A percentile compares a stretch with the other conserved stretches of the same genome.
Conservation (phyloP, 345 rosid genomes). For the Eucalyptus polybractea region DNA sequence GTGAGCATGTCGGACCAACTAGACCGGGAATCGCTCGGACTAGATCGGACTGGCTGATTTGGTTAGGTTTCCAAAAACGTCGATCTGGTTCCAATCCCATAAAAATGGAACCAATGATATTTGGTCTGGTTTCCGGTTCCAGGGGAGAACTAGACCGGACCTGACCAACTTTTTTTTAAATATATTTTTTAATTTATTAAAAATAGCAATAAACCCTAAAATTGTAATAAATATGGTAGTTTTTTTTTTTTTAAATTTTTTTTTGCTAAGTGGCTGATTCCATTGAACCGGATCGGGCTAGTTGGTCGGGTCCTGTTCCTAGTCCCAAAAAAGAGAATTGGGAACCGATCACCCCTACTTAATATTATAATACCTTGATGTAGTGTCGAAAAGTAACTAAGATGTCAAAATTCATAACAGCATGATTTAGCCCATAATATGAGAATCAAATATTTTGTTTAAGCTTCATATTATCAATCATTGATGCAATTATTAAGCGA, state of each 20-base stretch:
- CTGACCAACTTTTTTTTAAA: accelerated
- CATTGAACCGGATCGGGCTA: accelerated
- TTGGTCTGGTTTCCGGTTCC: accelerated
- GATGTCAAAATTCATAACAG: neutral
- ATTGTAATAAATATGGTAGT: too few relatives aligned
- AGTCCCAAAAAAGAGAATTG: too few relatives aligned
- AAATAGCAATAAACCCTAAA: too few relatives aligned
- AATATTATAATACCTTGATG: neutral
- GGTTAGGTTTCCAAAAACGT: accelerated
- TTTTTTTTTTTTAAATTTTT: too few relatives aligned
- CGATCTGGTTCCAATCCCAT: accelerated
- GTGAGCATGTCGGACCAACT: accelerated
- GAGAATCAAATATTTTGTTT: neutral
- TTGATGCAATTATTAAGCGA: neutral
- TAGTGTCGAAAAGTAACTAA: neutral
- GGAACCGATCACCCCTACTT: too few relatives aligned
- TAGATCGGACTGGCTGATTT: accelerated
- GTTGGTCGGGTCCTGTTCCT: accelerated
- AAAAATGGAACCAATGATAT: too few relatives aligned
- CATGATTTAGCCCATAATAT: neutral
- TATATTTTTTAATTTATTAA: too few relatives aligned
- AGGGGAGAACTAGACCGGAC: accelerated
- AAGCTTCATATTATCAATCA: neutral
- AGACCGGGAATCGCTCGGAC: accelerated
- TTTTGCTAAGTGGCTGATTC: too few relatives aligned